phyloP scores from a whole-genome alignment of 352 stramenopile genomes.

The Phytophthora cactorum region DNA sequence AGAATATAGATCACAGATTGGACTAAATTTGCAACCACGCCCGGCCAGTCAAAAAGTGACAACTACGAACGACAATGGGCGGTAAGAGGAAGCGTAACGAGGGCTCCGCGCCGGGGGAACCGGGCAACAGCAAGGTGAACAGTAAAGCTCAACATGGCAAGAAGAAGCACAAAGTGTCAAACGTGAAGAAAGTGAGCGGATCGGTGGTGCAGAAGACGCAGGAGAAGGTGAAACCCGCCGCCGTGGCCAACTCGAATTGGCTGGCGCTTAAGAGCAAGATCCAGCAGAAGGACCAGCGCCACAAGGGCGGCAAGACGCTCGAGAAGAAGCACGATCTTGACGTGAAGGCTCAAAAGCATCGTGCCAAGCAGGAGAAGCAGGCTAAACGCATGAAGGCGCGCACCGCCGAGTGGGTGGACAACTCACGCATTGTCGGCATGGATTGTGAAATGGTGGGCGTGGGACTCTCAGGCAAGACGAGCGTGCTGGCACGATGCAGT shows the following conservation, averaged over 20 bases:
- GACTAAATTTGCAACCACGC: not conserved
- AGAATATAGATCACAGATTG: not conserved
- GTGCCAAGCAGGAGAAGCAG: constrained; percentile 56
- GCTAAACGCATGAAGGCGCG: constrained; percentile 54
- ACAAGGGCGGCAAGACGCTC: constrained; percentile 21
- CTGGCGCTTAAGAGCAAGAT: constrained; percentile 79
- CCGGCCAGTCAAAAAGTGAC: constrained; percentile 26
- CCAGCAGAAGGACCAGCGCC: constrained; percentile 39
- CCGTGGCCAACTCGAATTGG: constrained; percentile 73
- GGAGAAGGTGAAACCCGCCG: constrained; percentile 32
- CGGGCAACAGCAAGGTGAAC: not conserved
- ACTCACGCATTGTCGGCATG: constrained; percentile 79
- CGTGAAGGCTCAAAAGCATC: constrained; percentile 46
- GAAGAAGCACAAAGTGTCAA: constrained; percentile 23
- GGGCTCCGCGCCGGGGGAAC: not conserved
- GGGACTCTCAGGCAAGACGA: constrained; percentile 75
- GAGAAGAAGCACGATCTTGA: constrained; percentile 47
- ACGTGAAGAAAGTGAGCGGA: constrained; percentile 24
- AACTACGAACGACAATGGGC: constrained; percentile 23
- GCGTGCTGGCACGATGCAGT: constrained; percentile 86
- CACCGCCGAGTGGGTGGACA: constrained; percentile 82
- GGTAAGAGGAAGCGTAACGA: constrained; percentile 44
- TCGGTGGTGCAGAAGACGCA: constrained; percentile 24
- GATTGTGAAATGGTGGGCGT: constrained; percentile 92
- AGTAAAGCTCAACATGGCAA: constrained; percentile 8